Base-by-base conservation (phyloP, 1,284 basidiomycete species). In the Taiwanofungus camphoratus region DNA sequence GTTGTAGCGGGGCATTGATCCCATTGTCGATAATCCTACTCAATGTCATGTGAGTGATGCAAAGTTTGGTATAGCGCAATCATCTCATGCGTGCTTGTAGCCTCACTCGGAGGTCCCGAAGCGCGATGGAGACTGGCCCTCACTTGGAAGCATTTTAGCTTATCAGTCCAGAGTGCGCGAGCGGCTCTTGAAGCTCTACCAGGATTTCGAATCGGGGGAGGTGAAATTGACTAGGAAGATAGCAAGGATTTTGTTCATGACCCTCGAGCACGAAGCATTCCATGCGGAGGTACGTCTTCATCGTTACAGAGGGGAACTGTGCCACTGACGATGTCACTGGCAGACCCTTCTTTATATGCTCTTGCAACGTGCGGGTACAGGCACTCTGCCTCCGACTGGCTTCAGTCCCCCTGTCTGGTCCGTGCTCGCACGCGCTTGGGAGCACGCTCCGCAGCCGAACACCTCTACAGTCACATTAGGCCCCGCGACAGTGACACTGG, bases 271-370 rank as follows among this genome's bases (percentile, higher is more conserved):
- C 54, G 92, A 95, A 60, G 87, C 77, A 2, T 71, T 87, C 62
- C 92, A 96, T 57, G 72, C 76, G 4, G 92, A 95, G 70, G 79
- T 77, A 49, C 26, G 61, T 48, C 24, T 21, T 36, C 8, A 16
- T n/a, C 12, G 15, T 34, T 22, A 23, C 8, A 4, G 2, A 3
- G 9, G 6, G 21, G 21, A 15, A 20, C 13, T 6, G 21, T 5
- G 11, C 29, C 9, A 6, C 33, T 44, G 7, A 42, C 21, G 1
- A 23, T 31, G 18, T 5, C 39, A 21, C 8, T 18, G 40, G 47
- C 42, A 87, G 76, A 99, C 96, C 0, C 69, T 98, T 23, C 71
- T 98, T 1, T 98, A 97, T 67, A 98, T 95, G 90, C 78, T 94
- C 5, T 60, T 92, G 8, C 93, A 95, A 60, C 76, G 81, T 32